A percentile compares a stretch with the other conserved stretches of the same genome.
Evolutionary conservation across 169 alveolate genomes (phyloP).

Genomic region (Eimeria nieschulzi): DNA sequence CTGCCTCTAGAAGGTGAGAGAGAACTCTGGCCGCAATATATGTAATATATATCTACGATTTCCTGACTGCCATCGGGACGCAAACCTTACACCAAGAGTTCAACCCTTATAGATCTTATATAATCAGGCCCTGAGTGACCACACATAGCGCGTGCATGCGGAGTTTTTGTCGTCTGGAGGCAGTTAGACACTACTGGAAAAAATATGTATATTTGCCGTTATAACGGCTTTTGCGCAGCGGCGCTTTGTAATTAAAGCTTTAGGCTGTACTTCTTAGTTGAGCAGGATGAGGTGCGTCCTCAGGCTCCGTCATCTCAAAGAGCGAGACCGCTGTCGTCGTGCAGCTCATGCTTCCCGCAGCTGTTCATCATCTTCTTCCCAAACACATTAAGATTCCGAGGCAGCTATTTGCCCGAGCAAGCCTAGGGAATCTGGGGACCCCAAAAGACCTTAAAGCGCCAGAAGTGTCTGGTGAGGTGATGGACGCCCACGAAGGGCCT

Average conservation of each 20-base stretch:
- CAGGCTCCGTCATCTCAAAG: constrained; percentile 10
- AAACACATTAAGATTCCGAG: background rate
- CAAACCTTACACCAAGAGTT: no score
- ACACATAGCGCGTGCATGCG: no score
- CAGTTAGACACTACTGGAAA: no score
- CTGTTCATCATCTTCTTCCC: constrained; percentile 45
- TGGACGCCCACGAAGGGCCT: background rate
- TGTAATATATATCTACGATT: no score
- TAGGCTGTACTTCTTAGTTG: background rate
- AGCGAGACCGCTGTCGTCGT: background rate
- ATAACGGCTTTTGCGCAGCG: no score
- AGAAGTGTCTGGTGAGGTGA: background rate
- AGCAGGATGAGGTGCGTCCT: background rate
- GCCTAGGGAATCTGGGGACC: background rate
- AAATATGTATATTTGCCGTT: no score
- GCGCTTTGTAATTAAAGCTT: background rate
- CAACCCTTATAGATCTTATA: no score
- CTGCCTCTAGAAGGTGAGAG: constrained; percentile 21
- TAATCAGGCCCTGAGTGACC: no score
- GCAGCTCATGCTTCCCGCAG: constrained; percentile 56
- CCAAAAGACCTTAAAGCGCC: background rate
- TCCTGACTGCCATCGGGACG: no score
- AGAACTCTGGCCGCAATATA: no score
- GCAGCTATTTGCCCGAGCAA: background rate
- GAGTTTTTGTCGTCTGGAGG: no score